phyloP scores from a whole-genome alignment of 495 filamentous ascomycete species.

The Hyaloscypha variabilis region DNA sequence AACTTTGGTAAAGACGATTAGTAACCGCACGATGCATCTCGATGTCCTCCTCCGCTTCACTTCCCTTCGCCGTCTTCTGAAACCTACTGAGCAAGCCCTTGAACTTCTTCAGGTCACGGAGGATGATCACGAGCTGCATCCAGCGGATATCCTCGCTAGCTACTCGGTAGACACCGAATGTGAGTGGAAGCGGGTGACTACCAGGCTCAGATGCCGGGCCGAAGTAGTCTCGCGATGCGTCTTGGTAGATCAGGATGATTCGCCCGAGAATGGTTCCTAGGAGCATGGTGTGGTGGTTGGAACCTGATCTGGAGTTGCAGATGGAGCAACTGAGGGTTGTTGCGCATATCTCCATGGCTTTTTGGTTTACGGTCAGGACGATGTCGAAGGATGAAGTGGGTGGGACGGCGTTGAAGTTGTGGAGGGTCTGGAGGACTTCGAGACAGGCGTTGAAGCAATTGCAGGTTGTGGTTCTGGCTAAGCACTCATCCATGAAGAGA shows the following conservation, averaged over 20 bases:
- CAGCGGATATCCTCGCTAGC: constrained; percentile 46
- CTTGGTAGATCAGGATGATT: constrained; percentile 48
- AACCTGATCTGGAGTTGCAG: constrained; percentile 44
- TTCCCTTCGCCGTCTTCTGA: constrained; percentile 34
- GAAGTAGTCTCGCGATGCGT: constrained; percentile 42
- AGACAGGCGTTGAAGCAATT: constrained; percentile 5
- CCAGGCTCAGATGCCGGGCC: not conserved
- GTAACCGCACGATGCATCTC: constrained; percentile 12
- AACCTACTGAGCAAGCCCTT: constrained; percentile 45
- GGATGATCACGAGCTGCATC: constrained; percentile 48
- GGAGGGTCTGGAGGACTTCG: not conserved
- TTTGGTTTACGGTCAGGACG: constrained; percentile 45
- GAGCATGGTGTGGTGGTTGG: constrained; percentile 48
- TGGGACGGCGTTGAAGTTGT: not conserved
- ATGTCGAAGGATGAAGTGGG: constrained; percentile 43
- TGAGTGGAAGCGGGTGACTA: constrained; percentile 20
- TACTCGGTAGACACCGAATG: constrained; percentile 45
- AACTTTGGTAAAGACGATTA: constrained; percentile 17
- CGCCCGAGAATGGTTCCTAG: constrained; percentile 49
- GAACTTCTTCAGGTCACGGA: constrained; percentile 48
- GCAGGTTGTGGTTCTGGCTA: not conserved
- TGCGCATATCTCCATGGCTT: constrained; percentile 50
- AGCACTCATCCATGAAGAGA: not conserved
- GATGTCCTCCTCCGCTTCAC: constrained; percentile 11
- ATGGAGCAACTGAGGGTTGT: constrained; percentile 45